Conservation (phyloP, 495 filamentous ascomycete species). For the Podospora comata region DNA sequence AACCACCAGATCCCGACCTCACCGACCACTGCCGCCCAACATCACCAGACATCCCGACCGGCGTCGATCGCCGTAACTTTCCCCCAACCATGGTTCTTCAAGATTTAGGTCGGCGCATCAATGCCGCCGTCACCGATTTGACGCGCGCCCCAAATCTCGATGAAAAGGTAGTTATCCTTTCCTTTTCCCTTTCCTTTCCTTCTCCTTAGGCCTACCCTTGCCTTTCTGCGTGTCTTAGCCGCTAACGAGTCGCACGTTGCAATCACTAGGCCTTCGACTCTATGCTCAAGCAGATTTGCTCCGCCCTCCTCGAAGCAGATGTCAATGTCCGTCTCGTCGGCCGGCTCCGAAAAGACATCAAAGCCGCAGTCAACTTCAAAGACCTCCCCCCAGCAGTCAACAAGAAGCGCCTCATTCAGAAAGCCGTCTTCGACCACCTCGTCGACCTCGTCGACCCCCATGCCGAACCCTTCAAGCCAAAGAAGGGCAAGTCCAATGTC, state of each 20-base stretch:
- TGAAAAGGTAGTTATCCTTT: constrained; percentile 68
- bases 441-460: constrained; percentile 95
- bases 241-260: constrained; percentile 11
- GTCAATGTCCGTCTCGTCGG: constrained; percentile 94
- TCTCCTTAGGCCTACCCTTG: background rate
- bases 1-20: background rate
- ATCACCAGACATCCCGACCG: background rate
- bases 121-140: constrained; percentile 89
- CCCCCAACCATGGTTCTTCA: constrained; percentile 80
- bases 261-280: constrained; percentile 80
- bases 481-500: constrained; percentile 92
- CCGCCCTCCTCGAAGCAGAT: constrained; percentile 91
- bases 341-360: constrained; percentile 89
- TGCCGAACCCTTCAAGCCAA: constrained; percentile 91
- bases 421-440: constrained; percentile 95
- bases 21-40: background rate
- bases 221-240: background rate
- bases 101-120: constrained; percentile 97
- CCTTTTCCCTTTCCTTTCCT: background rate
- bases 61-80: background rate
- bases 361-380: constrained; percentile 85
- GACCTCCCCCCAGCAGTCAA: constrained; percentile 83
- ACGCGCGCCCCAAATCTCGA: constrained; percentile 88
- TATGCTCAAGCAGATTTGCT: constrained; percentile 97
- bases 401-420: constrained; percentile 97